Base-by-base conservation (phyloP, 768 basidiomycete genomes). In the Suillus subalutaceus region DNA sequence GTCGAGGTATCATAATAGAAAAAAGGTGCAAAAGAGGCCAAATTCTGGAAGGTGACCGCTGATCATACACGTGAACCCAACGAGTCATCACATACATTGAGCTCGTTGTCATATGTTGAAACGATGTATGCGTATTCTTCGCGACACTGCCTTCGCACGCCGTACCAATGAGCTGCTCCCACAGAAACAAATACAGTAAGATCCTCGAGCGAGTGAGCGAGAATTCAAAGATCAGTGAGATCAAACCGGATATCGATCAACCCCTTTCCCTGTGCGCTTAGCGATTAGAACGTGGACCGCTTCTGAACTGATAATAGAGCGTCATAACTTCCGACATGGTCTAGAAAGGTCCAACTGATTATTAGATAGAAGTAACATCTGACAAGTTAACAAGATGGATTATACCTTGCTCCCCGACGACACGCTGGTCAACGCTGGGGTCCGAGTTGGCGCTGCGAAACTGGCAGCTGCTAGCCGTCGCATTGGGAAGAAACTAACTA, bases 391-490 rank as follows among this genome's bases (percentile, higher is more conserved):
- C 58, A 59, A 15, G 23, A 41, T 26, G 8, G 38, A 32, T 32
- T 38, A 38, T 59, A 58, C 57, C 53, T 40, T 58, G 37, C 57
- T 38, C 57, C 23, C n/a, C 37, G 37, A 58, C 38, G 38, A 38
- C 4, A 58, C 15, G n/a, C n/a, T 38, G 23, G 16, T 41, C 16
- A 40, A 58, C 15, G 57, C 32, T 32, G 4, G 32, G 32, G 32
- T 32, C 32, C 4, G 32, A 5, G 32, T 32, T 2, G 32, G 32
- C 32, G 32, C 32, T 32, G 30, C 30, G 30, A 32, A 32, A 32
- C 30, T 32, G 30, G 4, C 30, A 32, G 30, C 4, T 32, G 32
- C 32, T 32, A 32, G 32, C 32, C 32, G 23, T 30, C 40, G 23
- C 58, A 59, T 58, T 38, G 40, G 23, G 15, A 40, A 41, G 26